Conservation (phyloP, 371 early-diverging fungal genomes). For the Conidiobolus incongruus region DNA sequence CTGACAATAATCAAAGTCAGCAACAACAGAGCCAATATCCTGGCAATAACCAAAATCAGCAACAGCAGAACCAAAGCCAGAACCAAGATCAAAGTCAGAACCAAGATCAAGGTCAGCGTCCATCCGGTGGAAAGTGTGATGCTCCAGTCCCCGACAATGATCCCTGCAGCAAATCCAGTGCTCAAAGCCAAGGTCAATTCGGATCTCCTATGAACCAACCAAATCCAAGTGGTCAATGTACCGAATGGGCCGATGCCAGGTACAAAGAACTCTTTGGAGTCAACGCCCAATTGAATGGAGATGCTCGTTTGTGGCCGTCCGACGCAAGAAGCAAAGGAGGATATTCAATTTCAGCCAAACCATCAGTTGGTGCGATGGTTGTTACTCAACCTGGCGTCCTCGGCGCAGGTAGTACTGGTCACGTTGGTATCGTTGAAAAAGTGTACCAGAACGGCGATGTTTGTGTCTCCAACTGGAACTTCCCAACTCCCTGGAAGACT, state of each 20-base stretch:
- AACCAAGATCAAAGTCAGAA: too few species aligned
- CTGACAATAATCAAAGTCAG: too few species aligned
- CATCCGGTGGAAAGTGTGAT: too few species aligned
- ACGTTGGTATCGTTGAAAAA: not conserved
- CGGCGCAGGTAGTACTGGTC: not conserved
- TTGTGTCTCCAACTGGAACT: not conserved
- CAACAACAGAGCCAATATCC: too few species aligned
- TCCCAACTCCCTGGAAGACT: not conserved
- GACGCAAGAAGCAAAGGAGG: not conserved
- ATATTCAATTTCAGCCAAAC: not conserved
- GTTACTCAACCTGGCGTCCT: not conserved
- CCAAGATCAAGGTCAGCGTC: too few species aligned
- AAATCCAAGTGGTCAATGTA: constrained; percentile 4
- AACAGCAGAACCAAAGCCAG: too few species aligned
- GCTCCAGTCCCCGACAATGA: too few species aligned
- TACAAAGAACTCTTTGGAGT: constrained; percentile 4
- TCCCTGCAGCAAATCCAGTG: too few species aligned
- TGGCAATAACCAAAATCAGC: too few species aligned
- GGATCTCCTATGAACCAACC: too few species aligned
- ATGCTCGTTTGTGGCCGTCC: constrained; percentile 1
- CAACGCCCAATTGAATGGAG: constrained; percentile 1
- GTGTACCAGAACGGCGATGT: not conserved
- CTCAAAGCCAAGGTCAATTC: too few species aligned
- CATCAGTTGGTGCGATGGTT: not conserved
- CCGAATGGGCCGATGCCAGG: constrained; percentile 5